A percentile compares a stretch with the other conserved stretches of the same genome.
Evolutionary conservation across 2,329 filamentous ascomycete species (phyloP).

Genomic region (Claviceps humidiphila): DNA sequence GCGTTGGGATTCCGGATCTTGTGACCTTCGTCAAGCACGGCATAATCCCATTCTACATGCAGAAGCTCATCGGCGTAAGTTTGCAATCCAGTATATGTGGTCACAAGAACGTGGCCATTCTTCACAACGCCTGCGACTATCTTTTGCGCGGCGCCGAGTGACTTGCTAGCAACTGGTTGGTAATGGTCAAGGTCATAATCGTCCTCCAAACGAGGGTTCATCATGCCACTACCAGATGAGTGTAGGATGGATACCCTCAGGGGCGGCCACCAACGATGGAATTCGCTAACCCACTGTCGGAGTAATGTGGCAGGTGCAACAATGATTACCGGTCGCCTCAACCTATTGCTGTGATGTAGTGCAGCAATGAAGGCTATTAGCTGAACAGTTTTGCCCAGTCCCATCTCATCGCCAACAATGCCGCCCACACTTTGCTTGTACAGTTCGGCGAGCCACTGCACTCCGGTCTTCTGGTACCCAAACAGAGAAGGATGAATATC

Average conservation of each 20-base stretch:
- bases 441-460: slow-evolving; percentile 91
- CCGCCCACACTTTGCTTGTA: slow-evolving; percentile 83
- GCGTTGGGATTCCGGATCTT: slow-evolving; percentile 97
- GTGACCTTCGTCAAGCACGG: slow-evolving; percentile 90
- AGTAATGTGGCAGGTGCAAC: slow-evolving; percentile 91
- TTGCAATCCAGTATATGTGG: slow-evolving; percentile 91
- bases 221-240: slow-evolving; percentile 91
- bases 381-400: slow-evolving; percentile 80
- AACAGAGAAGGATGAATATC: slow-evolving; percentile 90
- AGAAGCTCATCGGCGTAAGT: slow-evolving; percentile 77
- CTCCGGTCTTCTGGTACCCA: slow-evolving; percentile 92
- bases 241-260: slow-evolving; percentile 89
- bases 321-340: slow-evolving; percentile 75
- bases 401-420: slow-evolving; percentile 97
- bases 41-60: slow-evolving; percentile 80
- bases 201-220: slow-evolving; percentile 58
- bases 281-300: slow-evolving; percentile 96
- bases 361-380: slow-evolving; percentile 70
- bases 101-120: slow-evolving; percentile 86
- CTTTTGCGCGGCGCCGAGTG: slow-evolving; percentile 51
- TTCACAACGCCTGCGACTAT: slow-evolving; percentile 72
- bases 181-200: slow-evolving; percentile 34
- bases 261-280: slow-evolving; percentile 99
- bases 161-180: slow-evolving; percentile 20
- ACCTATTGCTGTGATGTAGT: slow-evolving; percentile 78